phyloP scores from a whole-genome alignment of 2,329 filamentous ascomycete genomes.

The Aspergillus intermedius region DNA sequence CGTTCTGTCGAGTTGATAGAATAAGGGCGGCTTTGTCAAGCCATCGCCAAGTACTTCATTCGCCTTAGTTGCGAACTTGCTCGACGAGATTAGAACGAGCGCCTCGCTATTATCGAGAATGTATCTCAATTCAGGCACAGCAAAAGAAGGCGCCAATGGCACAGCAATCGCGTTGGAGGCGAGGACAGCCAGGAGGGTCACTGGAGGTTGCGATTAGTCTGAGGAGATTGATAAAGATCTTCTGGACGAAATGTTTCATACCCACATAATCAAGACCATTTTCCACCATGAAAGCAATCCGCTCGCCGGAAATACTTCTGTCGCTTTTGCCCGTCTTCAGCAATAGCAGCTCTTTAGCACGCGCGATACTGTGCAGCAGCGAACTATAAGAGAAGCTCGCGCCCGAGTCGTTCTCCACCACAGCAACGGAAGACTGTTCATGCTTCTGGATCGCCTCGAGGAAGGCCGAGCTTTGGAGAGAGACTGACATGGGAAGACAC shows the following conservation, averaged over 20 bases:
- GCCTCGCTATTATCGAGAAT: background rate
- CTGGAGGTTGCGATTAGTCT: constrained; percentile 3
- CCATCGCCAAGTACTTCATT: background rate
- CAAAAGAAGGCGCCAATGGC: background rate
- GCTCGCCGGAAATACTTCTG: constrained; percentile 51
- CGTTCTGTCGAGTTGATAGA: background rate
- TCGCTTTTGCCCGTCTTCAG: background rate
- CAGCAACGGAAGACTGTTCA: background rate
- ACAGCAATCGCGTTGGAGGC: background rate
- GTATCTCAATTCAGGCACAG: background rate
- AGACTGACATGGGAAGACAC: background rate
- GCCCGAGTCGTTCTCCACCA: background rate
- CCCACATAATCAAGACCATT: constrained; percentile 98
- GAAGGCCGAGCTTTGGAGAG: background rate
- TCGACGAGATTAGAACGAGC: background rate
- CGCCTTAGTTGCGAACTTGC: background rate
- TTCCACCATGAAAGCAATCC: constrained; percentile 86
- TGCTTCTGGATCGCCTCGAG: background rate
- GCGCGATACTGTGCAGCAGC: background rate
- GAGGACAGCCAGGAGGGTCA: constrained; percentile 62
- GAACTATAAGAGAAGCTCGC: background rate
- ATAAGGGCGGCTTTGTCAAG: background rate
- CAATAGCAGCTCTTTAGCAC: background rate
- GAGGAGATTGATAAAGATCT: constrained; percentile 6
- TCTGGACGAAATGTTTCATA: constrained; percentile 42